Percentiles rank a stretch among this genome's conserved stretches.
phyloP scores from a whole-genome alignment of 495 filamentous ascomycete species.

The Podospora didyma region DNA sequence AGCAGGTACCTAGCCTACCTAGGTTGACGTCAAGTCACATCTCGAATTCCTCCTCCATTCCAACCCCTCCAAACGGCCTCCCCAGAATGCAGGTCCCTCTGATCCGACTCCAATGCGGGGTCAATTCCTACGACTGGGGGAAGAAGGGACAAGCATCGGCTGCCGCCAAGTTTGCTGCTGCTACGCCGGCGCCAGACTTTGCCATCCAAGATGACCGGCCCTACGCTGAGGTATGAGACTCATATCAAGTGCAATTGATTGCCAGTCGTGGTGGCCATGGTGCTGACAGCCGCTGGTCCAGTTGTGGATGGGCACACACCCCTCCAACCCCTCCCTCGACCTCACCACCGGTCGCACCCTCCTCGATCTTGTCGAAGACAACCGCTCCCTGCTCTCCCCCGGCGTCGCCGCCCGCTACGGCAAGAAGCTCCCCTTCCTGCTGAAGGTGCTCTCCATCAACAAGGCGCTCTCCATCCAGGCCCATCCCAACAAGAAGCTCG shows the following conservation, averaged over 20 bases:
- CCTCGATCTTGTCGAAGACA: conserved; percentile 85
- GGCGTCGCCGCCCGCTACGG: conserved; percentile 58
- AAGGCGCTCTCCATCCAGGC: conserved; percentile 97
- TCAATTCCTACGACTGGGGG: conserved; percentile 99
- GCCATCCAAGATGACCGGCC: conserved; percentile 75
- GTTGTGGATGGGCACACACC: conserved; percentile 99
- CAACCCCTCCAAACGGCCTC: no score
- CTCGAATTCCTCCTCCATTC: no score
- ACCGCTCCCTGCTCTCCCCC: conserved; percentile 71
- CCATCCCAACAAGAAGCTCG: conserved; percentile 96
- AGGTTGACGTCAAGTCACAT: no score
- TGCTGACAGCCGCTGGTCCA: conserved; percentile 31
- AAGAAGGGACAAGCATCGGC: conserved; percentile 80
- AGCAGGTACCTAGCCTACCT: no score
- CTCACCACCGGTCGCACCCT: conserved; percentile 77
- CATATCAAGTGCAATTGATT: no score
- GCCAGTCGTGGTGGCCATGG: not conserved
- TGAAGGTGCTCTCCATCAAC: conserved; percentile 92
- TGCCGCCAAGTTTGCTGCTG: conserved; percentile 73
- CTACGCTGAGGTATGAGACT: conserved; percentile 73
- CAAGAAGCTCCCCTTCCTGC: conserved; percentile 83
- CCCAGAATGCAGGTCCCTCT: conserved; percentile 58
- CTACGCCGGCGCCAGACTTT: conserved; percentile 66
- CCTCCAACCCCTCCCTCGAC: conserved; percentile 90
- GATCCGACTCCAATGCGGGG: conserved; percentile 88